phyloP scores from a whole-genome alignment of 768 basidiomycete species.

The Pleurotus ostreatus region DNA sequence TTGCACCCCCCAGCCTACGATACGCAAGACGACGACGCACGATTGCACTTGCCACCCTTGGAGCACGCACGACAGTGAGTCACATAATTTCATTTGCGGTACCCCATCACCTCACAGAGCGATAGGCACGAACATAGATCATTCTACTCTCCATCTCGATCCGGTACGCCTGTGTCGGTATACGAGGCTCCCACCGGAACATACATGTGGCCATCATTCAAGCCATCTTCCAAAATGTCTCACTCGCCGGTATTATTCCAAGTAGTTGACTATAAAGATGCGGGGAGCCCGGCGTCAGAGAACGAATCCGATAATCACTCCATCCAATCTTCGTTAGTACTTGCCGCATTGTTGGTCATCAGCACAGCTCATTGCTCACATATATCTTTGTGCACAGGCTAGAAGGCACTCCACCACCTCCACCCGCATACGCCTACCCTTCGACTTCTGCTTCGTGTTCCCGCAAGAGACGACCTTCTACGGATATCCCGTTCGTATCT shows the following conservation, averaged over 20 bases:
- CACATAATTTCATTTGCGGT: background rate
- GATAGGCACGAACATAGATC: background rate
- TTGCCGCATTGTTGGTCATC: background rate
- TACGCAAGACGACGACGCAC: conserved; percentile 3
- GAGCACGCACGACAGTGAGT: background rate
- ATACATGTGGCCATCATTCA: conserved; percentile 44
- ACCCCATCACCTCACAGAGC: background rate
- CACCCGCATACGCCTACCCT: background rate
- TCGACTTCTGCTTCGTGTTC: conserved; percentile 2
- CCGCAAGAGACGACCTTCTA: conserved; percentile 3
- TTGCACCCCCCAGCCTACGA: conserved; percentile 2
- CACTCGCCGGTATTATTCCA: conserved; percentile 32
- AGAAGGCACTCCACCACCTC: conserved; percentile 5
- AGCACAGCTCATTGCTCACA: too few relatives aligned
- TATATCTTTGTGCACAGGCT: background rate
- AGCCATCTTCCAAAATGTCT: conserved; percentile 39
- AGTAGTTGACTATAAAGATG: conserved; percentile 16
- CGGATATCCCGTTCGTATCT: conserved; percentile 4
- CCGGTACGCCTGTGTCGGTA: conserved; percentile 28
- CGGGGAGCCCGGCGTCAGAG: conserved; percentile 7
- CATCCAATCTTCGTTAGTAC: conserved; percentile 4
- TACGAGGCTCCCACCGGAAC: conserved; percentile 41
- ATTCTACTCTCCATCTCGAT: background rate
- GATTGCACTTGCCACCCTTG: background rate
- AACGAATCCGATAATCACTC: conserved; percentile 5